Conservation (phyloP, 345 rosid genomes). For the Eucalyptus sp. region DNA sequence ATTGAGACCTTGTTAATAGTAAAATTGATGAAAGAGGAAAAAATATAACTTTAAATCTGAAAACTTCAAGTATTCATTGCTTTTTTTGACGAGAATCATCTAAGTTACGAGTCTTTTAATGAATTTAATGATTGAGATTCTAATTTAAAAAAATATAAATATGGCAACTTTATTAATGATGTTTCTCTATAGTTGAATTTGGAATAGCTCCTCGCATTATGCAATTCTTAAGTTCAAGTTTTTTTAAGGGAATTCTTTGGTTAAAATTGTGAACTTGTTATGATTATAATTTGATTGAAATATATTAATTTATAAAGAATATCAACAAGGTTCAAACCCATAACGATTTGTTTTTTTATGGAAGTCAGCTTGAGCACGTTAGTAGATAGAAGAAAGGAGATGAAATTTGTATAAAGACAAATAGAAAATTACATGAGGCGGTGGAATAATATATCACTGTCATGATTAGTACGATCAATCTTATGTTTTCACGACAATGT, state of each 20-base stretch:
- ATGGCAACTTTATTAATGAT: not conserved
- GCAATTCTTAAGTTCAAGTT: not conserved
- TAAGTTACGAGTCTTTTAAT: not conserved
- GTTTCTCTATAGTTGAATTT: not conserved
- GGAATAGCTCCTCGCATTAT: not conserved
- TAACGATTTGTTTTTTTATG: not conserved
- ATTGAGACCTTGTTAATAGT: not conserved
- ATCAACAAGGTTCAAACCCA: not conserved
- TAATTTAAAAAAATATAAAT: not conserved
- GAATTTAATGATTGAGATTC: not conserved
- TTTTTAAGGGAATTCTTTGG: not conserved
- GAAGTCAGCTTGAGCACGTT: not conserved
- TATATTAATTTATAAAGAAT: not conserved
- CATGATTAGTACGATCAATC: not conserved
- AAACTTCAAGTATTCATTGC: not conserved
- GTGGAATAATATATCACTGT: not conserved
- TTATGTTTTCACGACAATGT: not conserved
- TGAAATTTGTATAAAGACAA: not conserved
- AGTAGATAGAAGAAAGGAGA: not conserved
- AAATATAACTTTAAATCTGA: not conserved
- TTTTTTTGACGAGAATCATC: not conserved
- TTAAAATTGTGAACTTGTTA: not conserved
- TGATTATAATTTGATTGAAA: not conserved
- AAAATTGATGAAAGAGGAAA: not conserved
- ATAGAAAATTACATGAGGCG: not conserved